These are phyloP conservation scores for Mrakia blollopis DNA, from an alignment of 768 basidiomycete genomes.

Conservation along the genomic window DNA sequence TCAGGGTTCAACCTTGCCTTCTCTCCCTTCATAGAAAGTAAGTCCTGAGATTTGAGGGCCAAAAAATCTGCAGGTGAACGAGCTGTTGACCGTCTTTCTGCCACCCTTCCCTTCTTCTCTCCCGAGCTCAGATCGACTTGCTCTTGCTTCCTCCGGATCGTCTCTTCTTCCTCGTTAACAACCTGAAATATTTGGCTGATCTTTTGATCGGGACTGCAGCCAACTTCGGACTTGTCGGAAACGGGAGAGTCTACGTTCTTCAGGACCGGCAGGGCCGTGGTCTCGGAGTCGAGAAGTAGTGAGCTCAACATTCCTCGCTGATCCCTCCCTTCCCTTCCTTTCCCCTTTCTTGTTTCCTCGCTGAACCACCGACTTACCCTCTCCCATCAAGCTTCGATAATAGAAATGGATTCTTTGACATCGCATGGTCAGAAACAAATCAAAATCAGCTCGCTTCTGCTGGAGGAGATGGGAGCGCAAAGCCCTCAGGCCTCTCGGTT, in stretches of 20 bases:
- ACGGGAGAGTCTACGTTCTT: constrained; percentile 66
- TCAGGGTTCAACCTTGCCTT: constrained; percentile 75
- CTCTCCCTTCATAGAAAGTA: constrained; percentile 72
- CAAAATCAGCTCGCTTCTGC: constrained; percentile 87
- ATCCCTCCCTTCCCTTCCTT: constrained; percentile 35
- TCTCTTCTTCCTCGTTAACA: neutral
- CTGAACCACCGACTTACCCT: neutral
- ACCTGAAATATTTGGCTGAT: neutral
- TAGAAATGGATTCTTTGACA: constrained; percentile 81
- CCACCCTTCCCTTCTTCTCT: constrained; percentile 43
- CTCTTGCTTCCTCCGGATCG: constrained; percentile 40
- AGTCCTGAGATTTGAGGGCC: neutral
- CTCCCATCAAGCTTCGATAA: constrained; percentile 65
- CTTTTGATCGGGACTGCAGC: constrained; percentile 53
- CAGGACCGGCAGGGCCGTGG: constrained; percentile 21
- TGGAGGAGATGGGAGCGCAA: constrained; percentile 84
- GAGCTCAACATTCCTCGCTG: constrained; percentile 50
- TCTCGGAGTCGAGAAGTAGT: constrained; percentile 38
- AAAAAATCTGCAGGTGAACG: neutral
- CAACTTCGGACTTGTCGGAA: constrained; percentile 92
- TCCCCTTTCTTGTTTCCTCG: neutral
- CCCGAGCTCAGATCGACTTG: constrained; percentile 37
- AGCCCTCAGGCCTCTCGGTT: constrained; percentile 88
- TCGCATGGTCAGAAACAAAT: constrained; percentile 92
- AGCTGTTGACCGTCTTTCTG: neutral